These are phyloP conservation scores for Aspergillus oerlinghausenensis DNA, from an alignment of 2,329 filamentous ascomycete species.

Conservation along the genomic window DNA sequence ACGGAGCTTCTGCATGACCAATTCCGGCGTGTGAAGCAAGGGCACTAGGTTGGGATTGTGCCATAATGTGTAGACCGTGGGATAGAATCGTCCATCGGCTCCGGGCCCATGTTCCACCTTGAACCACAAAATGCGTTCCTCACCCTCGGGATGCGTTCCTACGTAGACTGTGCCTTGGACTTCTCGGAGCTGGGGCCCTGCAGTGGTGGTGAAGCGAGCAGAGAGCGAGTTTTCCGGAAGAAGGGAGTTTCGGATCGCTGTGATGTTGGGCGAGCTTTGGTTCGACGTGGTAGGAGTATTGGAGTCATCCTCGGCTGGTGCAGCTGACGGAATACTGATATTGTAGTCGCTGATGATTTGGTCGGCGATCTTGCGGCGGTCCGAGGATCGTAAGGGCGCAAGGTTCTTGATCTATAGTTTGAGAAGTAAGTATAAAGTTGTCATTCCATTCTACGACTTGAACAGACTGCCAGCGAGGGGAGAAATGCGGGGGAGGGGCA, in stretches of 20 bases:
- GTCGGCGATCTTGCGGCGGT: conserved; percentile 62
- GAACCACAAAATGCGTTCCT: conserved; percentile 61
- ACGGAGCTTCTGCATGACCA: conserved; percentile 58
- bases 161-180: conserved; percentile 63
- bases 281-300: conserved; percentile 40
- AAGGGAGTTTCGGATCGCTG: conserved; percentile 53
- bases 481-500: conserved; percentile 25
- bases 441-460: neutral
- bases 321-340: conserved; percentile 43
- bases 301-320: conserved; percentile 28
- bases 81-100: conserved; percentile 39
- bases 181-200: conserved; percentile 56
- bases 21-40: conserved; percentile 58
- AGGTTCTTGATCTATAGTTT: conserved; percentile 59
- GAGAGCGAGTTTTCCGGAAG: conserved; percentile 60
- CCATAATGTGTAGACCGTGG: conserved; percentile 63
- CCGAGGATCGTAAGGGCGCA: conserved; percentile 62
- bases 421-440: conserved; percentile 5
- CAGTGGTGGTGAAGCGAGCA: conserved; percentile 62
- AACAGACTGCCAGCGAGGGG: conserved; percentile 4
- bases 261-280: conserved; percentile 44
- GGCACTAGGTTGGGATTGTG: conserved; percentile 57
- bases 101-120: conserved; percentile 52
- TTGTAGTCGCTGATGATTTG: conserved; percentile 61
- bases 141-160: conserved; percentile 53